Evolutionary conservation across 305 asterid species (phyloP).

Genomic region (Salvia sclarea): DNA sequence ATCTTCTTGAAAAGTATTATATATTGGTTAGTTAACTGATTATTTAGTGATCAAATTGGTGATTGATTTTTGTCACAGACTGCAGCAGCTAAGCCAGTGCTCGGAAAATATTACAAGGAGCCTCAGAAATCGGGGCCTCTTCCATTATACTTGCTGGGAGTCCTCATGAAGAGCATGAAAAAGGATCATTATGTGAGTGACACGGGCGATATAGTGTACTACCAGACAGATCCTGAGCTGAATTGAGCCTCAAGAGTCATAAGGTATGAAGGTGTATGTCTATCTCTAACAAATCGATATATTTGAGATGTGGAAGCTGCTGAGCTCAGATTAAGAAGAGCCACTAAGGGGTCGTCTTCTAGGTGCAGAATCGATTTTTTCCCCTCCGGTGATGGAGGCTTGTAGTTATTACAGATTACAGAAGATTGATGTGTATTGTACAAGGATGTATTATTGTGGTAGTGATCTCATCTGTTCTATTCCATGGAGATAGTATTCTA

Average conservation of each 20-base stretch:
- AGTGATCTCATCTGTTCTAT: neutral
- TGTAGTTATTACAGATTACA: conserved; percentile 23
- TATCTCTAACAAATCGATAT: neutral
- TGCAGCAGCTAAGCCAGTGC: conserved; percentile 65
- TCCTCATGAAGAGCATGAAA: conserved; percentile 56
- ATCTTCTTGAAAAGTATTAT: neutral
- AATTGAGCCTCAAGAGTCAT: conserved; percentile 27
- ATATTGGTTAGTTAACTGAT: neutral
- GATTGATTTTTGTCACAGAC: conserved; percentile 52
- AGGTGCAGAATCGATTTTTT: conserved; percentile 8
- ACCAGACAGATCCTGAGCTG: conserved; percentile 61
- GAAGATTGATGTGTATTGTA: conserved; percentile 14
- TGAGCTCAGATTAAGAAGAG: neutral
- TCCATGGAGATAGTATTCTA: neutral
- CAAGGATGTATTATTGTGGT: conserved; percentile 1
- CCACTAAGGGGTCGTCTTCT: neutral
- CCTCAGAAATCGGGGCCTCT: conserved; percentile 72
- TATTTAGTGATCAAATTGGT: neutral
- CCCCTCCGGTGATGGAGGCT: conserved; percentile 17
- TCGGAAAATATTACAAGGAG: conserved; percentile 67
- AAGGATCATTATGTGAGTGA: conserved; percentile 78
- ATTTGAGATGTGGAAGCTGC: conserved; percentile 7
- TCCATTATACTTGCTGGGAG: conserved; percentile 59
- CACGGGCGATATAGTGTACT: conserved; percentile 64
- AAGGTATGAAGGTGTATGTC: conserved; percentile 2